Percentiles rank a stretch among this genome's conserved stretches.
Evolutionary conservation across 1,284 basidiomycete species (phyloP).

Genomic region (Naganishia sp.): DNA sequence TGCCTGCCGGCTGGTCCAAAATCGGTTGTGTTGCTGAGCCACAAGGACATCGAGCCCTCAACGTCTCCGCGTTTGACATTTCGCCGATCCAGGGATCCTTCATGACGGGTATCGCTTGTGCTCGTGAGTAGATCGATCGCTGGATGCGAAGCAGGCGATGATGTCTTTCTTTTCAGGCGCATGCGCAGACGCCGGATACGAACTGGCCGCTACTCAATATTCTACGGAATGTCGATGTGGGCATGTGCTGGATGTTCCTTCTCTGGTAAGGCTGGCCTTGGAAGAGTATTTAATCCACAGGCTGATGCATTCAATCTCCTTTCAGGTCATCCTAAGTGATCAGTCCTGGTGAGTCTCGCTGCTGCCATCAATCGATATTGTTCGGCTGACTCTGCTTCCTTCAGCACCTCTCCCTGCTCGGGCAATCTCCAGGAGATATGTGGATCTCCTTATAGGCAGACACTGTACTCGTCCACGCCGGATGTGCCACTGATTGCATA

Average conservation of each 20-base stretch:
- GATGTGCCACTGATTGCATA: neutral
- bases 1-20: constrained; percentile 40
- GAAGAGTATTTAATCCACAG: neutral
- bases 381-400: neutral
- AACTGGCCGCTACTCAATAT: constrained; percentile 19
- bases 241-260: constrained; percentile 6
- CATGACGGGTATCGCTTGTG: constrained; percentile 20
- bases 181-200: constrained; percentile 9
- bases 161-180: neutral
- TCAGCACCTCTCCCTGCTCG: constrained; percentile 1
- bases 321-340: constrained; percentile 4
- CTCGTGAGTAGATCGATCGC: neutral
- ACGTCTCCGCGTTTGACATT: constrained; percentile 13
- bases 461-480: neutral
- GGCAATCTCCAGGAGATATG: constrained; percentile 11
- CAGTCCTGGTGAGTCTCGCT: neutral
- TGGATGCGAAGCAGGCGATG: neutral
- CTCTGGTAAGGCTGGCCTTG: neutral
- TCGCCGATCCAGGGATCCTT: constrained; percentile 1
- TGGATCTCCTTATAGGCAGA: neutral
- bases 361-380: neutral
- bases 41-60: constrained; percentile 1
- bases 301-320: neutral
- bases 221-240: constrained; percentile 16
- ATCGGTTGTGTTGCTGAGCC: constrained; percentile 37